These are phyloP conservation scores for Colletotrichum somersetense DNA, from an alignment of 2,329 filamentous ascomycete species.

Conservation along the genomic window DNA sequence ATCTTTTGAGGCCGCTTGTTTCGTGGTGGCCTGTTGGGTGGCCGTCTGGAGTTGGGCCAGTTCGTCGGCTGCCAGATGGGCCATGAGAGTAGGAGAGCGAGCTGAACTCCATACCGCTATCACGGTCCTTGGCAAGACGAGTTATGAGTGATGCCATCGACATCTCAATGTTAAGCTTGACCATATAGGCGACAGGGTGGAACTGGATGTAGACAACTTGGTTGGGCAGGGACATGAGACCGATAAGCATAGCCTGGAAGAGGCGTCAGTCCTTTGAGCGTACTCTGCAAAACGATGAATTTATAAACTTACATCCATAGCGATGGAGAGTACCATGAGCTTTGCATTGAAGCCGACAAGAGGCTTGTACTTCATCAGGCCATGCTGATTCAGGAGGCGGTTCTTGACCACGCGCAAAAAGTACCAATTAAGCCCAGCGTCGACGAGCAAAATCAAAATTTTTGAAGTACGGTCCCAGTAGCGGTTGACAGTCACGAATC, in stretches of 20 bases:
- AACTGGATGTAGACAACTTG: conserved; percentile 61
- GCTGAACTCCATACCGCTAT: conserved; percentile 30
- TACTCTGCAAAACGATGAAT: accelerated
- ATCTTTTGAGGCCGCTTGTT: conserved; percentile 6
- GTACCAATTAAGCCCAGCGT: conserved; percentile 65
- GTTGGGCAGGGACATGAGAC: conserved; percentile 51
- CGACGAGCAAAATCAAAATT: conserved; percentile 63
- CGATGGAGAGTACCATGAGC: conserved; percentile 62
- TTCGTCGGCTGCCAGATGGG: conserved; percentile 3
- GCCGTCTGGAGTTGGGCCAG: neutral
- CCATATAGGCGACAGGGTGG: conserved; percentile 65
- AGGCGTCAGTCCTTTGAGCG: neutral
- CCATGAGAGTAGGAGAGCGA: conserved; percentile 34
- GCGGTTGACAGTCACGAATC: conserved; percentile 58
- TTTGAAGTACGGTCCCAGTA: conserved; percentile 68
- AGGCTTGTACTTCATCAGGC: conserved; percentile 63
- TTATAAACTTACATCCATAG: conserved; percentile 58
- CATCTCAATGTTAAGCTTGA: conserved; percentile 68
- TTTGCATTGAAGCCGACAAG: conserved; percentile 63
- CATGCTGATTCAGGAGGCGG: conserved; percentile 60
- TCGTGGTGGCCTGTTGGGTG: neutral
- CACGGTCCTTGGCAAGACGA: conserved; percentile 44
- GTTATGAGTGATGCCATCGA: conserved; percentile 65
- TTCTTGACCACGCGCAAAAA: conserved; percentile 62
- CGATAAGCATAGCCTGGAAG: conserved; percentile 48